Conservation (phyloP, 2,329 filamentous ascomycete species). For the Dothistroma pini region DNA sequence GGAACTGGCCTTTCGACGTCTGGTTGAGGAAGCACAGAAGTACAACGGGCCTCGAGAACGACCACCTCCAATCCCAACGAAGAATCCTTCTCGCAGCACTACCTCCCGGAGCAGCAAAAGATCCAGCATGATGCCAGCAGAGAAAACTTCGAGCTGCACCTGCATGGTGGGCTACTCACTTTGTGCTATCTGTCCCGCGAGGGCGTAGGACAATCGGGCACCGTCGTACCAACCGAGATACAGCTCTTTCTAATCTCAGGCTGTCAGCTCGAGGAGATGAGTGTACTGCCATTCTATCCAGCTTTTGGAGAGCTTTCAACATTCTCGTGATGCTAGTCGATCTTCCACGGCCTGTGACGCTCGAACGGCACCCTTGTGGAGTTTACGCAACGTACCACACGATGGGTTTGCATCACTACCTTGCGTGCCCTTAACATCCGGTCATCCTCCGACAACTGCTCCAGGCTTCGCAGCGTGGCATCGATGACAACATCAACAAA, state of each 20-base stretch:
- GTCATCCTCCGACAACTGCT: no score
- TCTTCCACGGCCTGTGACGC: no score
- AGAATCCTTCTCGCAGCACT: background rate
- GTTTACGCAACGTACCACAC: no score
- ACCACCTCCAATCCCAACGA: background rate
- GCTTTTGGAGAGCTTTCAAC: no score
- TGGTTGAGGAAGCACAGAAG: conserved; percentile 4
- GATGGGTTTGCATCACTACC: no score
- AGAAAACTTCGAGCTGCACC: background rate
- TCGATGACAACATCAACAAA: background rate
- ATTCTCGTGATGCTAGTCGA: no score
- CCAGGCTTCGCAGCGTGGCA: background rate
- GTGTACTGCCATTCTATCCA: background rate
- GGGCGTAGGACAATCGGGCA: background rate
- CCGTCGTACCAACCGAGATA: background rate
- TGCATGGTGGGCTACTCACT: background rate
- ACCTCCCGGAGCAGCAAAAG: background rate
- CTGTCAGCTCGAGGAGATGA: background rate
- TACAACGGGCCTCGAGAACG: conserved; percentile 2
- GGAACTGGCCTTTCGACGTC: conserved; percentile 5
- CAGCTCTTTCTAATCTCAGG: background rate
- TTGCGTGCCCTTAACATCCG: no score
- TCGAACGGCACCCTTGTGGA: no score
- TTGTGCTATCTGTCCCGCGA: background rate
- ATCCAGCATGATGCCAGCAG: background rate